Evolutionary conservation across 345 rosid genomes (phyloP).

Genomic region (Pelargonium nanum): DNA sequence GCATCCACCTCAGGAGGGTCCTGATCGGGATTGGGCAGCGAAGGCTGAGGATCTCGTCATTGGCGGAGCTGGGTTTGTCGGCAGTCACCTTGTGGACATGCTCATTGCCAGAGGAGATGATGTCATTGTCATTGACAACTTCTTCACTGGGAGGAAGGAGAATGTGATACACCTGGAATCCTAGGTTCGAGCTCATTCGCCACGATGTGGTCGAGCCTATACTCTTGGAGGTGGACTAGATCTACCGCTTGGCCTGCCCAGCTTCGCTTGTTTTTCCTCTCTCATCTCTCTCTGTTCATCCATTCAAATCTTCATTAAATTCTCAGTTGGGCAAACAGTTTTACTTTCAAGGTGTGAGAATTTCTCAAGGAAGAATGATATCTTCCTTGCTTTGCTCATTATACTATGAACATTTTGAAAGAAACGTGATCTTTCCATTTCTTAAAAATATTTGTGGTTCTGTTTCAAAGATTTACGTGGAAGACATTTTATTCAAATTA

Average conservation of each 20-base stretch:
- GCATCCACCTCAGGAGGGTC: constrained; percentile 38
- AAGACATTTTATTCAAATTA: too few relatives aligned
- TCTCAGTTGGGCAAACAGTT: constrained; percentile 37
- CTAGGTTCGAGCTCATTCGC: constrained; percentile 87
- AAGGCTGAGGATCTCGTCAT: constrained; percentile 74
- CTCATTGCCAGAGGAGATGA: constrained; percentile 84
- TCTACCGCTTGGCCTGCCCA: constrained; percentile 98
- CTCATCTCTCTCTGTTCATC: too few relatives aligned
- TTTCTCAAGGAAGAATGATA: constrained; percentile 76
- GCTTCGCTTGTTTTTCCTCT: constrained; percentile 98
- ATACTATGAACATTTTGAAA: constrained; percentile 72
- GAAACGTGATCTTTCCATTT: constrained; percentile 53
- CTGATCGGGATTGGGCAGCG: constrained; percentile 59
- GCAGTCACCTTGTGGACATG: constrained; percentile 94
- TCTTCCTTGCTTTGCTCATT: constrained; percentile 69
- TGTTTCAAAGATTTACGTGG: constrained; percentile 16
- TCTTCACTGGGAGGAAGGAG: constrained; percentile 92
- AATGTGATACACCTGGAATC: constrained; percentile 78
- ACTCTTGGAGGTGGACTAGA: constrained; percentile 92
- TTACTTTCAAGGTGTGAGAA: constrained; percentile 54
- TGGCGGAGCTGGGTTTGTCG: constrained; percentile 96
- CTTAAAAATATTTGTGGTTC: constrained; percentile 28
- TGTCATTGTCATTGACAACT: constrained; percentile 89
- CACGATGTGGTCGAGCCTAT: constrained; percentile 98
- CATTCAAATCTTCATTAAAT: too few relatives aligned